phyloP scores from a whole-genome alignment of 805 yeast genomes.

The Kodamaea kaohsiungensis region DNA sequence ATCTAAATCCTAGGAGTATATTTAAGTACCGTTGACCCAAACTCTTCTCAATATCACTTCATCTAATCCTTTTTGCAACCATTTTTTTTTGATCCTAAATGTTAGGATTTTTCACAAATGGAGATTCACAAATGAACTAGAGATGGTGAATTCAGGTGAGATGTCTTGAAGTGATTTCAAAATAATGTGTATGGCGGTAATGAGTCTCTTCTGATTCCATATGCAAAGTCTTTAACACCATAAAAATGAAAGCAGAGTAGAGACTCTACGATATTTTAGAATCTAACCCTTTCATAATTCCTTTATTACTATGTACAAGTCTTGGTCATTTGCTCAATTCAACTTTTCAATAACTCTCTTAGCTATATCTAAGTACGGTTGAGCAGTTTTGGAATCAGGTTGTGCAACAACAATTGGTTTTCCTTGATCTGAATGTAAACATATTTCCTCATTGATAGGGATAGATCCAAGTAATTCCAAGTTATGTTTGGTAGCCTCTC shows the following conservation, averaged over 20 bases:
- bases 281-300: not conserved
- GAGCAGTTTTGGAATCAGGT: constrained; percentile 35
- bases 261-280: not conserved
- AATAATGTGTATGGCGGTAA: too few species aligned
- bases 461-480: constrained; percentile 62
- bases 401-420: constrained; percentile 56
- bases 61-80: not conserved
- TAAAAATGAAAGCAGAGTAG: not conserved
- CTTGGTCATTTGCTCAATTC: not conserved
- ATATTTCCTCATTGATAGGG: constrained; percentile 64
- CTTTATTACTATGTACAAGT: not conserved
- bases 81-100: constrained; percentile 3
- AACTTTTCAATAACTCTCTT: constrained; percentile 19
- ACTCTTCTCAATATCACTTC: not conserved
- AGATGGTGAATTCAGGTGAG: not conserved
- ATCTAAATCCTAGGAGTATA: not conserved
- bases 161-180: too few species aligned
- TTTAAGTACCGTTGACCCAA: not conserved
- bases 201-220: too few species aligned
- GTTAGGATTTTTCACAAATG: not conserved
- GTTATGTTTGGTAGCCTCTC: constrained; percentile 49
- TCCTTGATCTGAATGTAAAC: constrained; percentile 63
- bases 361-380: constrained; percentile 54
- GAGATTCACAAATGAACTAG: not conserved
- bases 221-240: too few species aligned